These are phyloP conservation scores for Chytridium lagenaria DNA, from an alignment of 371 early-diverging fungal genomes.

Conservation along the genomic window DNA sequence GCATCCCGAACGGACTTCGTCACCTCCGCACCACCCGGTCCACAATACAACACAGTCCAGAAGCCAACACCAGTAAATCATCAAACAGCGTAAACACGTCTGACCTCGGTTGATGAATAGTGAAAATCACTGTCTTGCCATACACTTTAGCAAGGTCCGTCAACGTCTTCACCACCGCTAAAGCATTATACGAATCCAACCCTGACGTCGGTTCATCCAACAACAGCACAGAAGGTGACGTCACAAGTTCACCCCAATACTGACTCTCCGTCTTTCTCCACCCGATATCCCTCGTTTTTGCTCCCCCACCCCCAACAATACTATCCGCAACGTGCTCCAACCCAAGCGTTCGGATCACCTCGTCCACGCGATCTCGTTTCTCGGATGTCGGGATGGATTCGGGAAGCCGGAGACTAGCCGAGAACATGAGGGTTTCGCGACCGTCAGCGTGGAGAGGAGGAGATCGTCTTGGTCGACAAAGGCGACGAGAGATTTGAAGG, in stretches of 20 bases:
- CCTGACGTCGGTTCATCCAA: slow-evolving; percentile 86
- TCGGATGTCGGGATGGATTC: slow-evolving; percentile 58
- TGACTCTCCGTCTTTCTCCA: slow-evolving; percentile 91
- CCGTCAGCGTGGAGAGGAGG: slow-evolving; percentile 82
- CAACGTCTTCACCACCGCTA: slow-evolving; percentile 62
- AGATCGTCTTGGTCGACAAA: slow-evolving; percentile 95
- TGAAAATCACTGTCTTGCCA: slow-evolving; percentile 76
- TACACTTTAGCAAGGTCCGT: slow-evolving; percentile 57
- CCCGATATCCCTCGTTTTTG: slow-evolving; percentile 86
- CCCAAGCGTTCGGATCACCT: slow-evolving; percentile 75
- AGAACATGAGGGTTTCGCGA: slow-evolving; percentile 83
- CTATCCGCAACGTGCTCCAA: slow-evolving; percentile 70
- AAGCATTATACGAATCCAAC: slow-evolving; percentile 70
- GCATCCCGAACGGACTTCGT: slow-evolving; percentile 66
- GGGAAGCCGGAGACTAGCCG: slow-evolving; percentile 82
- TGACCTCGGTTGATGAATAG: slow-evolving; percentile 96
- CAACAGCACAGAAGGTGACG: slow-evolving; percentile 65
- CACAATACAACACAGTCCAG: slow-evolving; percentile 70
- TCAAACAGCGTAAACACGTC: slow-evolving; percentile 94
- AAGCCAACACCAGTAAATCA: slow-evolving; percentile 82
- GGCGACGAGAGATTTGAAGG: slow-evolving; percentile 61
- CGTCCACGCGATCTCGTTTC: slow-evolving; percentile 68
- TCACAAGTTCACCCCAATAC: slow-evolving; percentile 84
- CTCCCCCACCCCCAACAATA: slow-evolving; percentile 54
- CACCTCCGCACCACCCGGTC: slow-evolving; percentile 40